Conservation (phyloP, 345 rosid species). For the Eucalyptus erythrocorys region DNA sequence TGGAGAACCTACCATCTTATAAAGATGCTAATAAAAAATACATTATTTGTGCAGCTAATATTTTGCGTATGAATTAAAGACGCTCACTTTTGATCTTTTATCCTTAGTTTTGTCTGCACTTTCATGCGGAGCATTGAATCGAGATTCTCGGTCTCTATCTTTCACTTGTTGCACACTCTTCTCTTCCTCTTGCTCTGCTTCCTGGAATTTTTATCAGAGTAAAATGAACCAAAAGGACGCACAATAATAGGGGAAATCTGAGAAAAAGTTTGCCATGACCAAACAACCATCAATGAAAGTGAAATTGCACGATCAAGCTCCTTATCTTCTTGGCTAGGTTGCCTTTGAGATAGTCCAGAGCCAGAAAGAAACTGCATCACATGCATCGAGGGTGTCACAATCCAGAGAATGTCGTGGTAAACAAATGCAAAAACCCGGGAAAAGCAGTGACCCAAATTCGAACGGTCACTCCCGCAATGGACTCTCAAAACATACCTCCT, state of each 20-base stretch:
- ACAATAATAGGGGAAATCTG: neutral
- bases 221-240: constrained; percentile 2
- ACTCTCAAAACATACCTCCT: constrained; percentile 15
- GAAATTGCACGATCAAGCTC: constrained; percentile 69
- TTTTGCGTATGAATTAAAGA: neutral
- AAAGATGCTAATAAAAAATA: neutral
- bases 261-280: neutral
- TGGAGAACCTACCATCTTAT: neutral
- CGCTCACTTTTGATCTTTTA: constrained; percentile 25
- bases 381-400: neutral
- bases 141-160: constrained; percentile 5
- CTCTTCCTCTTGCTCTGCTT: constrained; percentile 50
- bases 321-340: constrained; percentile 43
- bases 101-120: constrained; percentile 13
- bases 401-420: neutral
- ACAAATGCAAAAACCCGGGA: neutral
- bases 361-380: constrained; percentile 38
- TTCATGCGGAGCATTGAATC: constrained; percentile 1
- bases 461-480: neutral
- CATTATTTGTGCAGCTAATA: neutral
- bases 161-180: constrained; percentile 19
- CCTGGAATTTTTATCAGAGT: constrained; percentile 24
- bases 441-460: neutral
- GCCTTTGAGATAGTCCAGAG: constrained; percentile 15
- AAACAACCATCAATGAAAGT: constrained; percentile 57